Conservation (phyloP, 2,329 filamentous ascomycete species). For the Alternaria solani region DNA sequence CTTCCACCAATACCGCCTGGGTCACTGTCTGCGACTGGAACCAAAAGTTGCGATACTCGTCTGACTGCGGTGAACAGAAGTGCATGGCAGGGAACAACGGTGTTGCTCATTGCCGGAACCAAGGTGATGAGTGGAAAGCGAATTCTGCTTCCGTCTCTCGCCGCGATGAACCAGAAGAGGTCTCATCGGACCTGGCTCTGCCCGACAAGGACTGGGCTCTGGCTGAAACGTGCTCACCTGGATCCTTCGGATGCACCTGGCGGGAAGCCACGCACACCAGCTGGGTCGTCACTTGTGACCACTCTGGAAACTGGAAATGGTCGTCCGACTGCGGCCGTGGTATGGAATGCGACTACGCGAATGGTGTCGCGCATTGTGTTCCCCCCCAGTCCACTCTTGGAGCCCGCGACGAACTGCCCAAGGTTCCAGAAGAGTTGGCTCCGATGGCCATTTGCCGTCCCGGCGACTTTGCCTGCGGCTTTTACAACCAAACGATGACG, state of each 20-base stretch:
- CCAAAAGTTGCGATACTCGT: not conserved
- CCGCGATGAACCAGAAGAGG: not conserved
- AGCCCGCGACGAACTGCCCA: not conserved
- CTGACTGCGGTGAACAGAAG: not conserved
- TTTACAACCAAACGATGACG: not conserved
- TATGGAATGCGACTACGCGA: not conserved
- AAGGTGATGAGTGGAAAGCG: not conserved
- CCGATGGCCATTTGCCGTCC: not conserved
- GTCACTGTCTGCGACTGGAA: not conserved
- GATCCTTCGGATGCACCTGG: not conserved
- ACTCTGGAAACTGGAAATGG: not conserved
- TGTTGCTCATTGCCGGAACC: slow-evolving; percentile 6
- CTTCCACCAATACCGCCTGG: not conserved
- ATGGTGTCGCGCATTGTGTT: not conserved
- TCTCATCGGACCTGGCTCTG: not conserved
- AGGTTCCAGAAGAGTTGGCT: not conserved
- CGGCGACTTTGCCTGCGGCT: slow-evolving; percentile 1
- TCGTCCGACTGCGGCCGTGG: slow-evolving; percentile 2
- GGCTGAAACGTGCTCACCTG: not conserved
- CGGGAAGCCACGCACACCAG: not conserved
- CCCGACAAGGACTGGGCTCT: not conserved
- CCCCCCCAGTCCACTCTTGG: not conserved
- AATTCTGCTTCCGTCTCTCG: not conserved
- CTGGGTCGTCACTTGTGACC: slow-evolving; percentile 6
- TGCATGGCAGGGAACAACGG: not conserved